Percentiles rank a stretch among this genome's conserved stretches.
Evolutionary conservation across 75 land plant species (phyloP).

Genomic region (Selaginella moellendorffii): DNA sequence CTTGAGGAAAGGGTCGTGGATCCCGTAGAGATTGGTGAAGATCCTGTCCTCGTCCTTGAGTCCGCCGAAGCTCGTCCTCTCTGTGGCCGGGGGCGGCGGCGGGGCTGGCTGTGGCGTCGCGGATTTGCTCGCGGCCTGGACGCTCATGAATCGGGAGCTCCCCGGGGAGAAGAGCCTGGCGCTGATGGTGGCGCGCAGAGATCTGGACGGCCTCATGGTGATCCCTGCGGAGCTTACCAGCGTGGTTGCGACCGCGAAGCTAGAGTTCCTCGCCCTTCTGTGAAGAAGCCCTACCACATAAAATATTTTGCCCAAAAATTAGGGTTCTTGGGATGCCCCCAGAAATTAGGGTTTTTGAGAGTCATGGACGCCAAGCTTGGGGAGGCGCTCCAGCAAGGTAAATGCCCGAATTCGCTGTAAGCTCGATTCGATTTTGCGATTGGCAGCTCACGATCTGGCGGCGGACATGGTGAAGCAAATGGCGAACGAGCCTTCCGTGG

Average conservation of each 20-base stretch:
- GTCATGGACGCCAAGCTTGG: neutral
- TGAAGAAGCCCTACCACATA: no score
- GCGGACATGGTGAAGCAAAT: conserved; percentile 1
- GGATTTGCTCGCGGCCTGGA: neutral
- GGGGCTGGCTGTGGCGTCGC: conserved; percentile 44
- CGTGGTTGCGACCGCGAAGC: no score
- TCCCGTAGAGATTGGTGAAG: conserved; percentile 76
- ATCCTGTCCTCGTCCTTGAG: conserved; percentile 79
- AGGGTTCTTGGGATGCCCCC: no score
- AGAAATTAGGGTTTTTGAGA: neutral
- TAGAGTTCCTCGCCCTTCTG: no score
- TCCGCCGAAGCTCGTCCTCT: conserved; percentile 75
- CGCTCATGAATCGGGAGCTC: neutral
- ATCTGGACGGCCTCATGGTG: no score
- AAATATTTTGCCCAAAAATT: no score
- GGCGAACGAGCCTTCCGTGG: neutral
- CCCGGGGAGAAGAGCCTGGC: no score
- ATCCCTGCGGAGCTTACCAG: no score
- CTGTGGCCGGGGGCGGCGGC: conserved; percentile 72
- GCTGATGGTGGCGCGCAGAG: no score
- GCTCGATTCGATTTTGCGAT: neutral
- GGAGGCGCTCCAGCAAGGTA: neutral
- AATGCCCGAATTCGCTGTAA: neutral
- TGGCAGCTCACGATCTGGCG: neutral
- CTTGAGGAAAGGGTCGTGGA: conserved; percentile 78